Conservation (phyloP, 2,329 filamentous ascomycete species). For the Nemania sp. region DNA sequence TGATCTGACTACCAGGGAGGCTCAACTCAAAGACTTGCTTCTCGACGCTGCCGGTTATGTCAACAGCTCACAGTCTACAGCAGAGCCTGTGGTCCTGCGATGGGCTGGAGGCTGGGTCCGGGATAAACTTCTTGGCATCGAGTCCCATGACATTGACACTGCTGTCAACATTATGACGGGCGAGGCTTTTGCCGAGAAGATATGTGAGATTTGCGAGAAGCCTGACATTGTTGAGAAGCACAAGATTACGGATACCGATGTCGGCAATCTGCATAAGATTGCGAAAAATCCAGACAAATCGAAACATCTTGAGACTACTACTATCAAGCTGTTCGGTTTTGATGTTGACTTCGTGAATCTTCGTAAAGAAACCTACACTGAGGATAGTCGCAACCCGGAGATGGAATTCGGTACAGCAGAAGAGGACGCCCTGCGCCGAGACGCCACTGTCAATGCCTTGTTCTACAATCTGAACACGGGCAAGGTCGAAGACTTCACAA, state of each 20-base stretch:
- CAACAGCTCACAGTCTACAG: conserved; percentile 51
- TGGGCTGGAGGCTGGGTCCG: conserved; percentile 89
- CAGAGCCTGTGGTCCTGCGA: conserved; percentile 65
- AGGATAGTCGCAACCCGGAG: conserved; percentile 86
- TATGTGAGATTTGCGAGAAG: conserved; percentile 69
- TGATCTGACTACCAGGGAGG: conserved; percentile 69
- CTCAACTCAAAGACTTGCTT: conserved; percentile 72
- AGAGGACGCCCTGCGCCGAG: conserved; percentile 85
- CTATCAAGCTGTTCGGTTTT: conserved; percentile 79
- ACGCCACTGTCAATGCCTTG: conserved; percentile 92
- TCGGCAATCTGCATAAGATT: conserved; percentile 84
- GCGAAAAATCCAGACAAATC: conserved; percentile 93
- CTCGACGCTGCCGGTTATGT: conserved; percentile 79
- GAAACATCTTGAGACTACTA: conserved; percentile 92
- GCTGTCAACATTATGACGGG: conserved; percentile 87
- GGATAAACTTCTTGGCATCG: conserved; percentile 74
- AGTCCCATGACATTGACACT: conserved; percentile 81
- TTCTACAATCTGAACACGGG: conserved; percentile 90
- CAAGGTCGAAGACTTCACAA: conserved; percentile 82
- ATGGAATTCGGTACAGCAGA: conserved; percentile 92
- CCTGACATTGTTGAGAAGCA: conserved; percentile 65
- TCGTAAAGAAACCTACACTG: conserved; percentile 85
- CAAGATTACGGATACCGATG: conserved; percentile 56
- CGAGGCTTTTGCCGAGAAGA: conserved; percentile 69
- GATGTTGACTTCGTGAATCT: conserved; percentile 96